Conservation (phyloP, 129 eudicot species). For the Ambrosia trifida region DNA sequence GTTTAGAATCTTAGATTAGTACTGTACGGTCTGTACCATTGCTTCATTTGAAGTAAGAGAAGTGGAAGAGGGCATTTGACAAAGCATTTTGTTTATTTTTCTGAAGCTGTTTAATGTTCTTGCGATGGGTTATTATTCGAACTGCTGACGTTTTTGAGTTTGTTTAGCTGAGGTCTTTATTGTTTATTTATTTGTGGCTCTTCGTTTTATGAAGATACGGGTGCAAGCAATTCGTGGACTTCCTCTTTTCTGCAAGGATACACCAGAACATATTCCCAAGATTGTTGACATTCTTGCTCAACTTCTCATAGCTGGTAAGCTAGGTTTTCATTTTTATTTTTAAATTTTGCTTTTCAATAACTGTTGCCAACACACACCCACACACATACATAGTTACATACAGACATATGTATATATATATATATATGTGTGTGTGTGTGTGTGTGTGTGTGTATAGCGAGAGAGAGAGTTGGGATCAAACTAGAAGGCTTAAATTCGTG, state of each 20-base stretch:
- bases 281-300: constrained; percentile 95
- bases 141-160: neutral
- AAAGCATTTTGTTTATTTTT: neutral
- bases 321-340: neutral
- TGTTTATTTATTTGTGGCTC: constrained; percentile 8
- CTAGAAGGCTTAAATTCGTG: neutral
- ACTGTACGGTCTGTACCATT: neutral
- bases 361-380: neutral
- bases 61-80: neutral
- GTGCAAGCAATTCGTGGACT: constrained; percentile 98
- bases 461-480: neutral
- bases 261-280: constrained; percentile 87
- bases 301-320: constrained; percentile 84
- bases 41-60: neutral
- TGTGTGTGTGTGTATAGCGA: no score
- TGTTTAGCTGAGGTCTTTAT: neutral
- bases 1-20: neutral
- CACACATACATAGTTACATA: neutral
- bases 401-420: neutral
- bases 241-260: constrained; percentile 95
- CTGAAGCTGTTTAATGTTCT: neutral
- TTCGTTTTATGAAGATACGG: constrained; percentile 38
- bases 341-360: constrained; percentile 1
- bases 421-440: no score
- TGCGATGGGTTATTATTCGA: neutral